Evolutionary conservation across 768 basidiomycete genomes (phyloP), one percentile per base, ranked within the genome.

Genomic region (Mycena rebaudengoi): DNA sequence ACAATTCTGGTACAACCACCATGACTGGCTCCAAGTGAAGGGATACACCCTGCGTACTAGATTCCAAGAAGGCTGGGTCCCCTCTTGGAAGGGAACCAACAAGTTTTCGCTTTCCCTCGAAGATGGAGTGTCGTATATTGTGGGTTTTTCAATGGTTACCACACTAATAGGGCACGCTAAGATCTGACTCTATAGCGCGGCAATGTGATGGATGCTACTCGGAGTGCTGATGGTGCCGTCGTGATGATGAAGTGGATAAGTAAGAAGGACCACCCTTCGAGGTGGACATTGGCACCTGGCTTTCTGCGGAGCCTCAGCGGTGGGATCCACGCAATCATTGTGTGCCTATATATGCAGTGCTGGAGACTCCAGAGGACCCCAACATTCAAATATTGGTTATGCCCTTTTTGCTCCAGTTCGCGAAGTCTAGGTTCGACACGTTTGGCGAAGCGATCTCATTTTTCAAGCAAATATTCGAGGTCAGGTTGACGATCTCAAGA

Each of bases 381-480:
- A 45, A 67, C 12, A 16, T 28, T 5, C 32, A 21, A 7, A 59
- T 75, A 13, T 23, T 75, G n/a, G 75, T 76, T 13, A 74, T 79
- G 70, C 78, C 76, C 1, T 43, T 75, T 0, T 54, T 79, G 1
- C 65, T 70, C 1, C 23, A 54, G 5, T 74, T 61, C 48, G 60
- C 72, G 43, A 26, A 67, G 20, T 74, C 76, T 16, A 57, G 65
- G 4, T 76, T 80, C 56, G 73, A 73, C 23, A 78, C 77, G 4
- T 53, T 78, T 43, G 79, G 76, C 2, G 76, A 80, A 64, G 71
- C 67, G 10, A 55, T 79, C 5, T 76, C 73, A 48, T 73, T 72
- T 37, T 66, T 79, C 39, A 12, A 62, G n/a, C 77, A 79, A 57
- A 56, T 76, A 10, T 70, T 78, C 26, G 70, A 77, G 68, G 78